Percentiles rank a stretch among this genome's conserved stretches.
Conservation (phyloP, 768 basidiomycete genomes). For the Tubosaeta sp. region DNA sequence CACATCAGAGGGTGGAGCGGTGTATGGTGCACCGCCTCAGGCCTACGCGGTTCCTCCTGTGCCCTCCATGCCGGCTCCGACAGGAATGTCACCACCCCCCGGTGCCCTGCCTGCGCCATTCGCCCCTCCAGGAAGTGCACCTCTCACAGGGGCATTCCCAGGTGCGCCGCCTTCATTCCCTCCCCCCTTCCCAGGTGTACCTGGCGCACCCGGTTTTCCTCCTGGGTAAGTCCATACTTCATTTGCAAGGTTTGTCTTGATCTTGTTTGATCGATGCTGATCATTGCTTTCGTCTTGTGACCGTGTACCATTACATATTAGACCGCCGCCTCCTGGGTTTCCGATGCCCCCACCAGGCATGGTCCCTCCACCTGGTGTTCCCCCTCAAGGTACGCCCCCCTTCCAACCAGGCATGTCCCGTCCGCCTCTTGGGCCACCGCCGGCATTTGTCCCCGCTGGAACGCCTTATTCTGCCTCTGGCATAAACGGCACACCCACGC, state of each 20-base stretch:
- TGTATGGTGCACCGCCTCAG: conserved; percentile 73
- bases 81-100: conserved; percentile 35
- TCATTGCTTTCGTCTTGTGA: conserved; percentile 9
- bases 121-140: conserved; percentile 33
- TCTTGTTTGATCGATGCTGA: conserved; percentile 19
- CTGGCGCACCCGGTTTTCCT: conserved; percentile 48
- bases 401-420: conserved; percentile 36
- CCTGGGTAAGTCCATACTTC: conserved; percentile 45
- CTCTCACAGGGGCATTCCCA: conserved; percentile 38
- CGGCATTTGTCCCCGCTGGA: conserved; percentile 34
- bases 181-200: conserved; percentile 41
- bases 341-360: conserved; percentile 44
- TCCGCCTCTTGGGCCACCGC: conserved; percentile 31
- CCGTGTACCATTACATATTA: conserved; percentile 17
- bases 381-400: conserved; percentile 36
- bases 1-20: conserved; percentile 41
- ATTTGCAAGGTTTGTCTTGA: conserved; percentile 11
- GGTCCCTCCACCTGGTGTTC: conserved; percentile 31
- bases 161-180: conserved; percentile 35
- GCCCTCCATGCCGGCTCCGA: conserved; percentile 24
- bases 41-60: conserved; percentile 51
- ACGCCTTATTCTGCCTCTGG: conserved; percentile 28
- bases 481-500: conserved; percentile 19
- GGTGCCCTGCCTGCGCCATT: conserved; percentile 42
- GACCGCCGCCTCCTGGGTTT: conserved; percentile 54